Evolutionary conservation across 345 rosid species (phyloP).

Genomic region (Xanthoceras sorbifolium): DNA sequence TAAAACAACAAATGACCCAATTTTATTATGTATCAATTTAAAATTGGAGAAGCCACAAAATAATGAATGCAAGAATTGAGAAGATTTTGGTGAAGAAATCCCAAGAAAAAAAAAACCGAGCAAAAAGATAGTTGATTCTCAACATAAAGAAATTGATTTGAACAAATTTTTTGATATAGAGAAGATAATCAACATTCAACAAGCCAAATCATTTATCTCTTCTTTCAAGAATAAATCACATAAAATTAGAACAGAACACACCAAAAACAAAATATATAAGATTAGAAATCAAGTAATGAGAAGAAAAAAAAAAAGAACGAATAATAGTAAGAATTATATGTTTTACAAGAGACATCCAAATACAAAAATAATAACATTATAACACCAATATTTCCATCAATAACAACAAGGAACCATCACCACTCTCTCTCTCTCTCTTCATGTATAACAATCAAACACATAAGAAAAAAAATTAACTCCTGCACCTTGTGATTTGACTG

Average conservation of each 20-base stretch:
- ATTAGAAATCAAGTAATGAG: not conserved
- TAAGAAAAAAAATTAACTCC: constrained; percentile 37
- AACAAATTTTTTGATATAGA: not conserved
- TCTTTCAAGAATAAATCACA: not conserved
- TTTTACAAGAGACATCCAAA: constrained; percentile 20
- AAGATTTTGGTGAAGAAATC: too few species aligned
- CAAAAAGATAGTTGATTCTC: not conserved
- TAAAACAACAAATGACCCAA: too few species aligned
- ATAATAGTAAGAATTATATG: constrained; percentile 13
- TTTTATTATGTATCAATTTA: not conserved
- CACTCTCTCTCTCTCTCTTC: not conserved
- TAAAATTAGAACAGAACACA: not conserved
- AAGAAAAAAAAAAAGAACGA: not conserved
- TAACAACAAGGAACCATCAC: constrained; percentile 11
- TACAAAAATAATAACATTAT: not conserved
- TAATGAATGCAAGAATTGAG: too few species aligned
- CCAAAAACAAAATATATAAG: not conserved
- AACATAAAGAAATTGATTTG: not conserved
- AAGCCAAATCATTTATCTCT: not conserved
- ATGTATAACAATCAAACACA: constrained; percentile 26
- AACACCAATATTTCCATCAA: constrained; percentile 22
- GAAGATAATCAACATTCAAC: not conserved
- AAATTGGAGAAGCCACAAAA: not conserved
- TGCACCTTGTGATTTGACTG: constrained; percentile 85
- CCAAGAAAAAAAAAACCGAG: not conserved